Conservation (phyloP, 176 grass and related monocot genomes). For the Triticum timopheevii region DNA sequence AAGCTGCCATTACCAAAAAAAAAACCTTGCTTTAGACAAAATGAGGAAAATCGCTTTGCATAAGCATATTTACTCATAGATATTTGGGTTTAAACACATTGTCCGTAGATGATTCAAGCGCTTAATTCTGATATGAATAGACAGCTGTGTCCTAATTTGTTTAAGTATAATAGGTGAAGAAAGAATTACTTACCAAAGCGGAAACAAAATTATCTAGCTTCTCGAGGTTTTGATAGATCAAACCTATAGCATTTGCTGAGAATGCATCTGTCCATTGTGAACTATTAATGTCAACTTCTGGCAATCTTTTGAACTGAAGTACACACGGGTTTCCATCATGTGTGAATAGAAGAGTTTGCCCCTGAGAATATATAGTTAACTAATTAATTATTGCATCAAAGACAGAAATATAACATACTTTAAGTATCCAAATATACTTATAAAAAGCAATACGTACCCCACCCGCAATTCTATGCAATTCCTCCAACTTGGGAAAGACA, state of each 20-base stretch:
- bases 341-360: background rate
- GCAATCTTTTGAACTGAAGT: slow-evolving; percentile 64
- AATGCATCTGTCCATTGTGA: slow-evolving; percentile 65
- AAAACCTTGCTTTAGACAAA: background rate
- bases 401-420: no score
- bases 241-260: slow-evolving; percentile 52
- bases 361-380: slow-evolving; percentile 7
- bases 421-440: no score
- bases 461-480: background rate
- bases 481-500: background rate
- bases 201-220: slow-evolving; percentile 61
- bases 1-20: slow-evolving; percentile 50
- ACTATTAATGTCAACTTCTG: slow-evolving; percentile 50
- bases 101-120: background rate
- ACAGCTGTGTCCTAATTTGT: background rate
- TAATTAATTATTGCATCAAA: background rate
- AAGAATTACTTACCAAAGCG: slow-evolving; percentile 51
- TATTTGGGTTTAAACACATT: background rate
- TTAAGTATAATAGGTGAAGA: background rate
- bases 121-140: background rate
- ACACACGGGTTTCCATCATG: background rate
- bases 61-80: no score
- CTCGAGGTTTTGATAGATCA: slow-evolving; percentile 82
- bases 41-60: background rate
- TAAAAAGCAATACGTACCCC: background rate